Percentiles rank a stretch among this genome's conserved stretches.
phyloP scores from a whole-genome alignment of 208 protist genomes.

The Phytomonas francai region DNA sequence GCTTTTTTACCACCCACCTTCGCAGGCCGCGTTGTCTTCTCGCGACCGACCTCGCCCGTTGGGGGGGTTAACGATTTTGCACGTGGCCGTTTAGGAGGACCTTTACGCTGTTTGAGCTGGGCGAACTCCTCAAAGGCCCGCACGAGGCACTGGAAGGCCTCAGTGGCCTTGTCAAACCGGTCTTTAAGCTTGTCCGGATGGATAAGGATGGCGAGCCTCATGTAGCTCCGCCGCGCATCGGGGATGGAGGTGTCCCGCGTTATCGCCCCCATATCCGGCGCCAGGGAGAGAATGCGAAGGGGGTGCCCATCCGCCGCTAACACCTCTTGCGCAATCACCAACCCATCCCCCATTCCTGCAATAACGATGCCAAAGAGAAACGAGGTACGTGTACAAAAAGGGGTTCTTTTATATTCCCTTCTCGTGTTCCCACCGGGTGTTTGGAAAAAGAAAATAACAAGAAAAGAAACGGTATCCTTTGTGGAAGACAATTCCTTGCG shows the following conservation, averaged over 20 bases:
- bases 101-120: slow-evolving; percentile 49
- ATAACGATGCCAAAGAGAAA: slow-evolving; percentile 3
- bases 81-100: slow-evolving; percentile 12
- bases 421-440: no score
- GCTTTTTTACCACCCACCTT: background rate
- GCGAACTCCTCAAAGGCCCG: slow-evolving; percentile 73
- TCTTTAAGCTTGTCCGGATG: slow-evolving; percentile 78
- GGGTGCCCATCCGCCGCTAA: slow-evolving; percentile 36
- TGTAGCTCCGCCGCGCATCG: slow-evolving; percentile 76
- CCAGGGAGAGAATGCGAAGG: slow-evolving; percentile 57
- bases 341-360: slow-evolving; percentile 24
- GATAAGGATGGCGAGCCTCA: slow-evolving; percentile 60
- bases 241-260: slow-evolving; percentile 37
- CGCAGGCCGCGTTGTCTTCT: background rate
- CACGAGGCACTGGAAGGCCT: slow-evolving; percentile 80
- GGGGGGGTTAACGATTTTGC: slow-evolving; percentile 5
- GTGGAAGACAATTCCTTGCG: no score
- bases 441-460: slow-evolving; percentile 7
- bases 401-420: slow-evolving; percentile 9
- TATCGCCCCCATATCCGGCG: slow-evolving; percentile 47
- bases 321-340: slow-evolving; percentile 39
- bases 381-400: slow-evolving; percentile 7
- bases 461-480: background rate
- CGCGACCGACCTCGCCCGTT: background rate
- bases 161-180: slow-evolving; percentile 53